Evolutionary conservation across 148 eudicot species (phyloP), one percentile per base, ranked within the genome.

Genomic region (Diospyros kaki): DNA sequence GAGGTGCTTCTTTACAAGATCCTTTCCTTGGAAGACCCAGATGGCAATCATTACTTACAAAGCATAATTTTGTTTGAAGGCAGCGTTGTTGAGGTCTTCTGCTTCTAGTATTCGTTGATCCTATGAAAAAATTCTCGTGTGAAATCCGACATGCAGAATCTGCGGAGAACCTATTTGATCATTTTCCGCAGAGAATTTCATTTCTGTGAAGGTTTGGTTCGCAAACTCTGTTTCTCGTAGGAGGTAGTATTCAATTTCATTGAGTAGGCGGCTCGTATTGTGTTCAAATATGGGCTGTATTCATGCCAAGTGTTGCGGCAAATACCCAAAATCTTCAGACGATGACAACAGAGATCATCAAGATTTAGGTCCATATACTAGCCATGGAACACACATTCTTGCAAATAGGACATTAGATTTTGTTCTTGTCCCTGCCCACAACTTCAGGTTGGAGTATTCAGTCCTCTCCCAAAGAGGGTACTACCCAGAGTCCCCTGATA

Each of bases 401-500:
- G 75, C 80, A 10, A 86, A 86, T 69, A 80, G 79, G 50, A 60
- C 88, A 56, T 58, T 88, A 45, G 92, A 89, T 59, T 50, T 38
- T 69, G 82, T 84, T 66, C 78, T 81, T 58, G 81, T 94, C 55
- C 98, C 97, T 50, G 89, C 94, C 4, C 92, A 92, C 67, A 76
- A 89, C 51, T 88, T 77, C 79, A 46, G 83, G 69, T 77, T 94
- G 79, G 93, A 91, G 80, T 94, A 84, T 66, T 84, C 94, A 3
- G 91, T 87, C 44, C 90, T 94, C 64, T 81, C 90, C 0, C 94
- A 84, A 53, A 79, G 86, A 18, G 98, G 98, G 41, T 85, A 83
- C 77, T 92, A 94, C 77, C 98, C 97, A 5, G 98, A 92, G 2
- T 78, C 84, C 28, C 93, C 93, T 28, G 92, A 88, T 28, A 94